These are phyloP conservation scores for Naegleria gruberi DNA, from an alignment of 208 protist genomes.

Conservation along the genomic window DNA sequence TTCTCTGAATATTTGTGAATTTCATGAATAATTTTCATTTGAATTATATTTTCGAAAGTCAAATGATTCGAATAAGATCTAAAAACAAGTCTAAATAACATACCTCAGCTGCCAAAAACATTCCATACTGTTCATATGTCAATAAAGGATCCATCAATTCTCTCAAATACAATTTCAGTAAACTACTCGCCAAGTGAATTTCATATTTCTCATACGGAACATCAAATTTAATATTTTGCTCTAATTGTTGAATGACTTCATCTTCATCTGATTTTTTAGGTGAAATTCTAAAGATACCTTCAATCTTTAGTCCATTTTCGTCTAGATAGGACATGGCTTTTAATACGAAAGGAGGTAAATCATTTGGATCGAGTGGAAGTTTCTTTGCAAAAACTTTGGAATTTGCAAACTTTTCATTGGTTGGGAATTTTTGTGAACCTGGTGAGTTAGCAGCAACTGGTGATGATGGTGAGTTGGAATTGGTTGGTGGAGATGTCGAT, in stretches of 20 bases:
- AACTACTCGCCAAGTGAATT: not conserved
- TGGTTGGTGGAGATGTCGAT: not conserved
- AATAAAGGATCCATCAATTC: slow-evolving; percentile 7
- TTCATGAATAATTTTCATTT: no score
- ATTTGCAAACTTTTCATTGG: not conserved
- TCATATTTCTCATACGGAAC: not conserved
- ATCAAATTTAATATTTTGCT: not conserved
- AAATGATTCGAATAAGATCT: no score
- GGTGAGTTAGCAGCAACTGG: no score
- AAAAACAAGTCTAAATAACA: not conserved
- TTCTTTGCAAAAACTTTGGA: not conserved
- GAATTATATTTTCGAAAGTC: no score
- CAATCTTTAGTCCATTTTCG: not conserved
- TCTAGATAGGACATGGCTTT: not conserved
- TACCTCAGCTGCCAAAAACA: not conserved
- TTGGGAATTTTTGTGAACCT: not conserved
- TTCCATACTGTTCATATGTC: slow-evolving; percentile 9
- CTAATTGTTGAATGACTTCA: not conserved
- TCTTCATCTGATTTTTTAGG: not conserved
- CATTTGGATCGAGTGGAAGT: not conserved
- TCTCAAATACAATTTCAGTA: slow-evolving; percentile 9
- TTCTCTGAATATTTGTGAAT: not conserved
- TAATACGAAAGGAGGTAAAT: not conserved
- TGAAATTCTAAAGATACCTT: not conserved
- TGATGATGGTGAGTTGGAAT: not conserved